Percentiles rank a stretch among this genome's conserved stretches.
These are phyloP conservation scores for Zarea fungicola DNA, from an alignment of 2,329 filamentous ascomycete genomes.

Conservation along the genomic window DNA sequence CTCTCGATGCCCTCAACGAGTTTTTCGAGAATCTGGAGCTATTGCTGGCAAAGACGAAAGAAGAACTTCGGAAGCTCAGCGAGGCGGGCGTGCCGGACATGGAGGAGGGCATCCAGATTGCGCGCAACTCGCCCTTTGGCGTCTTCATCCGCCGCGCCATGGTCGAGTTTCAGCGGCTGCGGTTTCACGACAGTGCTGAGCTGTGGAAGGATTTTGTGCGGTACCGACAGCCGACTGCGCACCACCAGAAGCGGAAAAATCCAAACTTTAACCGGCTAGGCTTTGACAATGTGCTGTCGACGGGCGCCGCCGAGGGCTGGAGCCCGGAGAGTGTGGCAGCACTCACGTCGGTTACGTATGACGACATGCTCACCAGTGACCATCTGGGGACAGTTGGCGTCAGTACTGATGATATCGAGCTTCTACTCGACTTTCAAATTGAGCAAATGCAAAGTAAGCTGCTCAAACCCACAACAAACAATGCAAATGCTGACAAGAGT, in stretches of 20 bases:
- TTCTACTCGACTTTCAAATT: conserved; percentile 80
- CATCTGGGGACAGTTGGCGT: conserved; percentile 41
- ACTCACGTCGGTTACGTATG: conserved; percentile 45
- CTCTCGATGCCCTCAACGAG: conserved; percentile 70
- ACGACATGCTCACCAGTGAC: conserved; percentile 45
- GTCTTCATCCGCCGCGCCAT: conserved; percentile 70
- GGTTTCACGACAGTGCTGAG: conserved; percentile 71
- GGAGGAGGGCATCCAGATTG: conserved; percentile 54
- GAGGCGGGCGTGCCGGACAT: conserved; percentile 34
- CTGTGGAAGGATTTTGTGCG: conserved; percentile 80
- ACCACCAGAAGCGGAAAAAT: conserved; percentile 59
- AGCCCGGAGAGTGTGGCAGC: conserved; percentile 36
- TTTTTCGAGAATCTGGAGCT: conserved; percentile 62
- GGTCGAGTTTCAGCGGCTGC: conserved; percentile 74
- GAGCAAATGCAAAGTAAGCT: conserved; percentile 73
- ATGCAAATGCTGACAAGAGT: conserved; percentile 14
- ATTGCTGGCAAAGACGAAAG: conserved; percentile 57
- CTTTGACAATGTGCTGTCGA: conserved; percentile 52
- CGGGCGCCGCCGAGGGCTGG: conserved; percentile 48
- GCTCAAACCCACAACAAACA: not conserved
- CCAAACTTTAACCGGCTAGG: conserved; percentile 51
- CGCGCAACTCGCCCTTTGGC: conserved; percentile 73
- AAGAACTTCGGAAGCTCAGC: conserved; percentile 51
- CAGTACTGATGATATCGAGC: conserved; percentile 75
- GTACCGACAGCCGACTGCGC: conserved; percentile 72